These are phyloP conservation scores for Neopestalotiopsis rosae DNA, from an alignment of 2,329 filamentous ascomycete species.

Conservation along the genomic window DNA sequence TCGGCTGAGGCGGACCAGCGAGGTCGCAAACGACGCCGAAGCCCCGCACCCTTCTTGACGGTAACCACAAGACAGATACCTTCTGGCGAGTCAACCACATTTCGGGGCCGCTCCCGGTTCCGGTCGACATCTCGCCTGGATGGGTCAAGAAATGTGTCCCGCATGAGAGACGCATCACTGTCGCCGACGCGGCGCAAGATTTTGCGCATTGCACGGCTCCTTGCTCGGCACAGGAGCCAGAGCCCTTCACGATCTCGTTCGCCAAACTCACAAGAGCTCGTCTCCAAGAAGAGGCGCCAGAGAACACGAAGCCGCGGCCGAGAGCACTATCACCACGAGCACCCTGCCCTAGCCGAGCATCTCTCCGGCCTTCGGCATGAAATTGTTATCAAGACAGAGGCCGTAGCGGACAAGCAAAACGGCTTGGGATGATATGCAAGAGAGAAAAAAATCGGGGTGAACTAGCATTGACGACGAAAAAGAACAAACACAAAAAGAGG, in stretches of 20 bases:
- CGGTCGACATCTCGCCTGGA: slow-evolving; percentile 42
- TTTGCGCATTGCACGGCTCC: slow-evolving; percentile 44
- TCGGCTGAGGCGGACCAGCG: slow-evolving; percentile 39
- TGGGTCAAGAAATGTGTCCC: slow-evolving; percentile 33
- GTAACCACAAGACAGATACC: slow-evolving; percentile 32
- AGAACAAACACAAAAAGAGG: neutral
- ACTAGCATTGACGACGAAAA: neutral
- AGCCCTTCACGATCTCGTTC: slow-evolving; percentile 45
- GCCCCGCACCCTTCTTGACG: slow-evolving; percentile 32
- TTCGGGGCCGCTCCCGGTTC: slow-evolving; percentile 46
- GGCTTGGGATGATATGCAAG: neutral
- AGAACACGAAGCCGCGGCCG: slow-evolving; percentile 45
- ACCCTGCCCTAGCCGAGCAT: slow-evolving; percentile 23
- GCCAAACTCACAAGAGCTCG: slow-evolving; percentile 26
- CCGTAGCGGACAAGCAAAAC: slow-evolving; percentile 2
- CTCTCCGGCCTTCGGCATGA: slow-evolving; percentile 31
- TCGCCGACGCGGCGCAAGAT: slow-evolving; percentile 49
- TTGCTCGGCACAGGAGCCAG: slow-evolving; percentile 48
- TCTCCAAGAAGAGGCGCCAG: slow-evolving; percentile 38
- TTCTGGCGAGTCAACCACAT: slow-evolving; percentile 44
- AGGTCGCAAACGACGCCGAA: slow-evolving; percentile 43
- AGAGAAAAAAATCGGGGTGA: neutral
- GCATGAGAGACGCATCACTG: slow-evolving; percentile 32
- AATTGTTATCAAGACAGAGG: slow-evolving; percentile 27
- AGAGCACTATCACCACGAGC: slow-evolving; percentile 23